Evolutionary conservation across 1,284 basidiomycete species (phyloP), one percentile per base, ranked within the genome.

Genomic region (Ceratobasidium sp.): DNA sequence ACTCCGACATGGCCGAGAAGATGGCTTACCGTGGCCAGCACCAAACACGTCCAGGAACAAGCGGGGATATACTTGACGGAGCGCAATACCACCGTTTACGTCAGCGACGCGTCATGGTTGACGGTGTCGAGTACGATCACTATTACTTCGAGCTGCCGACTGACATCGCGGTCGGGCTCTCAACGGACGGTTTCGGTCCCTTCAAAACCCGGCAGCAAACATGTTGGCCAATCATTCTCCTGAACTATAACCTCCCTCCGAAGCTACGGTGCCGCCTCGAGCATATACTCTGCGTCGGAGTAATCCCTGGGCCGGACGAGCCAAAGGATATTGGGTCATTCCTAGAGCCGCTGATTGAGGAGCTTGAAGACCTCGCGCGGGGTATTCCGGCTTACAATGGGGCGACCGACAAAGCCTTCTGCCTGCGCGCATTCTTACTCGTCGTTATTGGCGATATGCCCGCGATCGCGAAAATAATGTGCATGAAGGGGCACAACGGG

Each of bases 201-300:
- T 77, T 77, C 57, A 77, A 71, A 37, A 40, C 64, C 25, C 46
- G 59, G 32, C 44, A 76, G 8, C 25, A 52, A 32, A 15, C 64
- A 2, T 66, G 81, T 51, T 79, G 79, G 78, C 79, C 77, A 3
- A 49, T 79, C 1, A 69, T 79, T 32, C 25, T 76, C 15, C 51
- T 79, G 69, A 79, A 79, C 61, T 77, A 76, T 56, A 79, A 79
- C 66, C 76, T 79, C 25, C 76, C 68, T 17, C 78, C 76, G 9
- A 19, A 61, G 15, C 44, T 56, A 9, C 76, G 77, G 2, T 64
- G 66, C 17, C 77, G 75, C 17, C 51, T 75, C 7, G 51, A 65
- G 29, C 59, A 79, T 37, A 49, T 79, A 13, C 44, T 78, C 17
- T 70, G 67, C 34, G 51, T 79, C 37, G 77, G 77, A 1, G 49